Conservation (phyloP, 768 basidiomycete species). For the Lanmaoa rubissima region DNA sequence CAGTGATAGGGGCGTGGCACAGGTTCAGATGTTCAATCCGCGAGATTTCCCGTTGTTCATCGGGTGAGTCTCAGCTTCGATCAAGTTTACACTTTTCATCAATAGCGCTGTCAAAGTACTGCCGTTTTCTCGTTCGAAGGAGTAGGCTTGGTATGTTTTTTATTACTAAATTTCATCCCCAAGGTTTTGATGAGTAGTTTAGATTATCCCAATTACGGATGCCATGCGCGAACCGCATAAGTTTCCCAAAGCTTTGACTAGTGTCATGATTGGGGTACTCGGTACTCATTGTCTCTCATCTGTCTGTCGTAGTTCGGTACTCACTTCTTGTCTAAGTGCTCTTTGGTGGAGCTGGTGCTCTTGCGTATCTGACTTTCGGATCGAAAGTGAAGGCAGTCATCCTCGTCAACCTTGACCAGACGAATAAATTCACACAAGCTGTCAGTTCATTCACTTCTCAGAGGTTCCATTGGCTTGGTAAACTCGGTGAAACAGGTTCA, state of each 20-base stretch:
- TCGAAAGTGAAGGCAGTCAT: slow-evolving; percentile 89
- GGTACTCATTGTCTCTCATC: slow-evolving; percentile 39
- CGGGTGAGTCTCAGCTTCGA: slow-evolving; percentile 52
- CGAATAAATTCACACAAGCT: slow-evolving; percentile 83
- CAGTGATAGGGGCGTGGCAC: slow-evolving; percentile 64
- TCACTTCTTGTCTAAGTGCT: slow-evolving; percentile 47
- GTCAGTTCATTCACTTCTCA: slow-evolving; percentile 44
- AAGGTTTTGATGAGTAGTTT: slow-evolving; percentile 8
- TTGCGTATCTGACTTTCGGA: slow-evolving; percentile 88
- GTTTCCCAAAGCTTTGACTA: slow-evolving; percentile 84
- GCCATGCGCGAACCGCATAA: slow-evolving; percentile 94
- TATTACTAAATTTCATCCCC: background rate
- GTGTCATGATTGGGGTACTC: slow-evolving; percentile 86
- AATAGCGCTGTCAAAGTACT: slow-evolving; percentile 51
- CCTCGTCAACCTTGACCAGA: slow-evolving; percentile 86
- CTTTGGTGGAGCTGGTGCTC: slow-evolving; percentile 83
- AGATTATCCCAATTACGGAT: slow-evolving; percentile 95
- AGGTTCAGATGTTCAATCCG: slow-evolving; percentile 83
- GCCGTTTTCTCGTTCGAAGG: slow-evolving; percentile 99
- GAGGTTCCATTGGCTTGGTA: background rate
- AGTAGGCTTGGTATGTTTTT: slow-evolving; percentile 72
- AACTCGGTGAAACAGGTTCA: slow-evolving; percentile 51
- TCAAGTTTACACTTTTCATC: background rate
- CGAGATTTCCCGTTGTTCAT: slow-evolving; percentile 90
- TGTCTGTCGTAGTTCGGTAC: background rate